Evolutionary conservation across 768 basidiomycete species (phyloP).

Genomic region (Auriscalpium vulgare): DNA sequence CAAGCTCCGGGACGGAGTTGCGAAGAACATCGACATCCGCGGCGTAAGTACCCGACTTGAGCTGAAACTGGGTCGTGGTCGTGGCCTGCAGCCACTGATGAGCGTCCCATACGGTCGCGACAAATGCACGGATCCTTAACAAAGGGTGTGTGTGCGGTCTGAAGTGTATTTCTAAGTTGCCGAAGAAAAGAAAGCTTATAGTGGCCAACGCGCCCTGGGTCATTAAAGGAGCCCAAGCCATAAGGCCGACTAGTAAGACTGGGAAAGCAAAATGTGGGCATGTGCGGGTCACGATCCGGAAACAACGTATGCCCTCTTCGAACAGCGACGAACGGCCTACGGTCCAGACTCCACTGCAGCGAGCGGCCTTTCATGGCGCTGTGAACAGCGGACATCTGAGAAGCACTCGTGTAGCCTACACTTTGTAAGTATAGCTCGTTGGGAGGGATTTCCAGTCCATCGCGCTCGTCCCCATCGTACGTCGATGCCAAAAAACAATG

Average conservation of each 20-base stretch:
- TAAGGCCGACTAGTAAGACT: constrained; percentile 30
- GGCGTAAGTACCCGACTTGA: background rate
- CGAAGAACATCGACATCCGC: background rate
- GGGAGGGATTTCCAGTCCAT: background rate
- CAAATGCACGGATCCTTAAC: background rate
- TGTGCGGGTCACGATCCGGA: constrained; percentile 18
- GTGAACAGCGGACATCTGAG: too few species aligned
- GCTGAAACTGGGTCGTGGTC: background rate
- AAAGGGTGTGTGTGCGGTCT: too few species aligned
- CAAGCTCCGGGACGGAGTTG: too few species aligned
- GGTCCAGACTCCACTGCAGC: background rate
- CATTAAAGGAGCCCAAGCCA: too few species aligned
- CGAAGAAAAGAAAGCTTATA: too few species aligned
- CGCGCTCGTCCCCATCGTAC: background rate
- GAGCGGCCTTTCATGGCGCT: background rate
- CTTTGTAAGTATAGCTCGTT: background rate
- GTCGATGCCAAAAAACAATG: too few species aligned
- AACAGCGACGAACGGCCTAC: background rate
- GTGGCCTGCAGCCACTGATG: background rate
- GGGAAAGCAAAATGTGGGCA: constrained; percentile 36
- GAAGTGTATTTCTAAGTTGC: too few species aligned
- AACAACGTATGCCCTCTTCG: too few species aligned
- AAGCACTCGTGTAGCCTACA: background rate
- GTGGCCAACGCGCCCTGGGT: too few species aligned
- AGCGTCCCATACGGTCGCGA: background rate